These are phyloP conservation scores for Populus davidiana DNA, from an alignment of 345 rosid species.

Conservation along the genomic window DNA sequence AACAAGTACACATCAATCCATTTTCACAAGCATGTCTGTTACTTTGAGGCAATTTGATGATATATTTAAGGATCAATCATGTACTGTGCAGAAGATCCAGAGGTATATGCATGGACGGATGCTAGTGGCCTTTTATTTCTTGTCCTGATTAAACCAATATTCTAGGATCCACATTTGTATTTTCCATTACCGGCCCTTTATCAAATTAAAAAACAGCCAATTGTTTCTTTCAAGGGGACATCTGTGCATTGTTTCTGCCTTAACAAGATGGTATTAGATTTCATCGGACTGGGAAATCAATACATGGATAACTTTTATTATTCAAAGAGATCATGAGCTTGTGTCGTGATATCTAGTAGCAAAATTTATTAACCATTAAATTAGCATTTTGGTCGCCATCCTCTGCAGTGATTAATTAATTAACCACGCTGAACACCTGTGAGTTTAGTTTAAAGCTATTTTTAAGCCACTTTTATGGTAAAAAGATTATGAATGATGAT, in stretches of 20 bases:
- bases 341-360: neutral
- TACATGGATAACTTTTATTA: neutral
- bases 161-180: neutral
- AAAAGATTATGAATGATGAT: neutral
- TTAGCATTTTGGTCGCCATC: neutral
- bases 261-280: neutral
- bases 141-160: neutral
- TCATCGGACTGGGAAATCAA: neutral
- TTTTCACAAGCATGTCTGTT: neutral
- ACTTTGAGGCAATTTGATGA: neutral
- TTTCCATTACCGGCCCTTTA: neutral
- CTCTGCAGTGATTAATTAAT: neutral
- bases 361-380: no score
- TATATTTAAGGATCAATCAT: neutral
- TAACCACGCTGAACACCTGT: neutral
- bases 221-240: constrained; percentile 12
- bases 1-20: neutral
- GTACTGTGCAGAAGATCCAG: neutral
- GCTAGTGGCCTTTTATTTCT: neutral
- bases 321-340: neutral
- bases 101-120: neutral
- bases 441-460: neutral
- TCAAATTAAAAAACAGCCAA: neutral
- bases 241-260: neutral
- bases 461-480: neutral